Evolutionary conservation across 2,329 filamentous ascomycete species (phyloP).

Genomic region (Diaporthe eres): DNA sequence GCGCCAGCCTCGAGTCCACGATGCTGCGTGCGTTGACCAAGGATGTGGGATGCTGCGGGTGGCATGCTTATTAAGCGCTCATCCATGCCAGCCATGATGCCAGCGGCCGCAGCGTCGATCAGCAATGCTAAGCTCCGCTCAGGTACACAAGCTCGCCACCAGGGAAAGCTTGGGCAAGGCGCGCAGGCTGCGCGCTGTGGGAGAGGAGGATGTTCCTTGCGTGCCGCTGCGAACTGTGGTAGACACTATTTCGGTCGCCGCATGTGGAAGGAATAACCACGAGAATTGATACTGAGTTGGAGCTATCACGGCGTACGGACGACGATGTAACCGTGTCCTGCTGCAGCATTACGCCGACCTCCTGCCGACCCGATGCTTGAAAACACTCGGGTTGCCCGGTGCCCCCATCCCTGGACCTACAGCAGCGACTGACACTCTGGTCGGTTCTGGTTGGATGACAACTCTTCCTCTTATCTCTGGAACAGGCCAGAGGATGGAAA

Average conservation of each 20-base stretch:
- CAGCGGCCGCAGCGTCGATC: conserved; percentile 11
- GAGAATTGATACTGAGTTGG: background rate
- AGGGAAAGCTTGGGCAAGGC: conserved; percentile 5
- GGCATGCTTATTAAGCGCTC: conserved; percentile 11
- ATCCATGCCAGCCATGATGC: background rate
- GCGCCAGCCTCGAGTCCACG: background rate
- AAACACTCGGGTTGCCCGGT: conserved; percentile 12
- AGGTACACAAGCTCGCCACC: background rate
- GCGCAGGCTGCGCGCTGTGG: background rate
- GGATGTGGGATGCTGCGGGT: conserved; percentile 1
- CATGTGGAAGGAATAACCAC: background rate
- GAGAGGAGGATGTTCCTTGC: conserved; percentile 13
- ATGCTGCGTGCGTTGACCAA: conserved; percentile 25
- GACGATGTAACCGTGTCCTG: background rate
- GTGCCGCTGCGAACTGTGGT: background rate
- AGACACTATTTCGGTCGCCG: background rate
- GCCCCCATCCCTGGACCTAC: background rate
- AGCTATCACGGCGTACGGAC: background rate
- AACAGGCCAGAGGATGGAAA: conserved; percentile 24
- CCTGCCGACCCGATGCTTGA: background rate
- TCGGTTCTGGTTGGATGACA: conserved; percentile 10
- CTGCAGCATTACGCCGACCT: conserved; percentile 9
- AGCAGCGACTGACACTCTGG: conserved; percentile 11
- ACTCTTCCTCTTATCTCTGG: conserved; percentile 21
- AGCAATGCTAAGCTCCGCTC: conserved; percentile 5